These are phyloP conservation scores for Tuber magnatum DNA, from an alignment of 495 filamentous ascomycete species.

Conservation along the genomic window DNA sequence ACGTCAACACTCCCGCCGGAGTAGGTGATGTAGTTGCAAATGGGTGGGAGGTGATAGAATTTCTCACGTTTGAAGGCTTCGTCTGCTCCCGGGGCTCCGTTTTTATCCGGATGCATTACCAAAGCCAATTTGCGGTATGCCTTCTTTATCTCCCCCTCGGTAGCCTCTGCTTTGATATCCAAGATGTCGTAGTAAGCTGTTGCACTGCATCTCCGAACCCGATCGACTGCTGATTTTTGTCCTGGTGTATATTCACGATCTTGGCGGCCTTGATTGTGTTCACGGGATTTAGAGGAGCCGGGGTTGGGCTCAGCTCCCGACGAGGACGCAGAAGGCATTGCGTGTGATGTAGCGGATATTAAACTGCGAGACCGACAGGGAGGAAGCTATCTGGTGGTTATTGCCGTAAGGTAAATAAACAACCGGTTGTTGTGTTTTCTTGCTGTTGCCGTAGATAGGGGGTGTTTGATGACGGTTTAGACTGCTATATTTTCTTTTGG, in stretches of 20 bases:
- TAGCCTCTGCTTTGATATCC: constrained; percentile 56
- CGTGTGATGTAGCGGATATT: constrained; percentile 17
- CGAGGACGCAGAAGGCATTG: constrained; percentile 71
- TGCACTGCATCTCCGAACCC: constrained; percentile 71
- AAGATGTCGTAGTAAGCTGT: constrained; percentile 92
- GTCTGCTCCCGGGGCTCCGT: constrained; percentile 91
- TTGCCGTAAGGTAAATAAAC: background rate
- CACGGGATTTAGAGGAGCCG: constrained; percentile 61
- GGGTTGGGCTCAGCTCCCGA: constrained; percentile 60
- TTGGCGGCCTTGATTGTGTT: constrained; percentile 91
- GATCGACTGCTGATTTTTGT: constrained; percentile 79
- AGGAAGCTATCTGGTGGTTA: constrained; percentile 9
- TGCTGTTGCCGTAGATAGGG: background rate
- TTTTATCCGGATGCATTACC: constrained; percentile 93
- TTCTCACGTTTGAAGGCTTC: constrained; percentile 85
- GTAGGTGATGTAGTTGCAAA: constrained; percentile 5
- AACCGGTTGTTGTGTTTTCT: background rate
- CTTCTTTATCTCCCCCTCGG: constrained; percentile 79
- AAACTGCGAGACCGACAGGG: background rate
- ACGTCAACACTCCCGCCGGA: background rate
- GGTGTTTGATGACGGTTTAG: background rate
- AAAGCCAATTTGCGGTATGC: constrained; percentile 87
- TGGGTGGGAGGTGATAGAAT: background rate
- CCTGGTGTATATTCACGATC: constrained; percentile 81
- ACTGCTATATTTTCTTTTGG: background rate